Percentiles rank a stretch among this genome's conserved stretches.
Evolutionary conservation across 2,329 filamentous ascomycete species (phyloP).

Genomic region (Thelonectria rubi): DNA sequence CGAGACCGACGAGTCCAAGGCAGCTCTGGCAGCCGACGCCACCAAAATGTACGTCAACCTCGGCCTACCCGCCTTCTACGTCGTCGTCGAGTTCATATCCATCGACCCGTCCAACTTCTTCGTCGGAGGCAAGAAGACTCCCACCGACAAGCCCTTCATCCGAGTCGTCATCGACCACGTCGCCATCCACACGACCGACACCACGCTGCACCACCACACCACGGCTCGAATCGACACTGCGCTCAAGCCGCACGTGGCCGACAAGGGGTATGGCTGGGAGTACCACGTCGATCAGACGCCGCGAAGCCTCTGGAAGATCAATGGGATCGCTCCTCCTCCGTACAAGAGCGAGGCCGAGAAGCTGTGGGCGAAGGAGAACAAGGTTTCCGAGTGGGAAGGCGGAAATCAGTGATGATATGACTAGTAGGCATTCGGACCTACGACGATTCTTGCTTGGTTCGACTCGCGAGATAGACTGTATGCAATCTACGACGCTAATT

Average conservation of each 20-base stretch:
- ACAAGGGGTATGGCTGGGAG: constrained; percentile 56
- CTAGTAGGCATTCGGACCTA: too few relatives aligned
- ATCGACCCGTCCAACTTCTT: constrained; percentile 39
- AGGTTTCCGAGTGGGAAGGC: neutral
- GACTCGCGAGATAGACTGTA: too few relatives aligned
- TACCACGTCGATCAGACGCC: constrained; percentile 54
- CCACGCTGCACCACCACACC: neutral
- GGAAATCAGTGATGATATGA: neutral
- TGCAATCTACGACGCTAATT: too few relatives aligned
- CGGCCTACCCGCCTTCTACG: constrained; percentile 55
- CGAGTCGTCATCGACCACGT: constrained; percentile 44
- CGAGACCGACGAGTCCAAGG: constrained; percentile 39
- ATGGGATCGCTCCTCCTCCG: constrained; percentile 51
- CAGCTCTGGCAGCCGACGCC: constrained; percentile 47
- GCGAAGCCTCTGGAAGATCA: constrained; percentile 54
- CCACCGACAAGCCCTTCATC: constrained; percentile 45
- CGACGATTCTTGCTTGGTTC: too few relatives aligned
- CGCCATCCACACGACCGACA: constrained; percentile 41
- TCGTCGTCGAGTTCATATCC: constrained; percentile 52
- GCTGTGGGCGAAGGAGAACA: constrained; percentile 36
- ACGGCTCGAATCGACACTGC: constrained; percentile 39
- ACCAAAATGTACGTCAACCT: constrained; percentile 41
- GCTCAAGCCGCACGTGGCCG: constrained; percentile 51
- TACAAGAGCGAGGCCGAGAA: constrained; percentile 47
- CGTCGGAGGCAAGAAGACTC: constrained; percentile 22